Base-by-base conservation (phyloP, 2,329 filamentous ascomycete species). In the Neocucurbitaria cava region DNA sequence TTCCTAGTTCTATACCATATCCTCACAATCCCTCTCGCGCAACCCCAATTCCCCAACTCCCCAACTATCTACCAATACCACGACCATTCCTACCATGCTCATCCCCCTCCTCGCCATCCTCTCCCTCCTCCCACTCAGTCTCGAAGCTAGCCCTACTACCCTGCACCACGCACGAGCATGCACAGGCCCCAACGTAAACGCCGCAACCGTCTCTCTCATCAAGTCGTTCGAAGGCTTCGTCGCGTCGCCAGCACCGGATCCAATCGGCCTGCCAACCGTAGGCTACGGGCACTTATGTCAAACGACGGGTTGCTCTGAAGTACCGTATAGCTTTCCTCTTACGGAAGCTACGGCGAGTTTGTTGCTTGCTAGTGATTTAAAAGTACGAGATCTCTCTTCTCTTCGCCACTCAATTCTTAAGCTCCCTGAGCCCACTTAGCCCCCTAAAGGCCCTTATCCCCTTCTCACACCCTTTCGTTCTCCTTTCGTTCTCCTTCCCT, bases 251-350 rank as follows among this genome's bases (percentile, higher is more conserved):
- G 63, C 58, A 20, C 69, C 72, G 5, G 81, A 83, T 54, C 77
- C 80, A 17, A 75, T 77, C 40, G 80, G 80, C 24, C 69, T 79
- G 23, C 79, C 80, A 0, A 83, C 80, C 3, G 77, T 83, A 0
- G 82, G 81, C 3, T 83, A 82, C 56, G 82, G 82, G 15, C 82
- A 83, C 61, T 71, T 81, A 9, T 84, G 81, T 69, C 54, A 64
- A 30, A 71, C 76, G 8, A 56, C 66, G 7, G 69, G 62, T 11
- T 83, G 81, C 67, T 61, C 74, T 1, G 81, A 83, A 30, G 76
- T 83, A 24, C 64, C 69, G 8, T 83, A 81, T 63, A 53, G 69
- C 0, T 79, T 82, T 55, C 82, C 82, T 0, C 66, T 83, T 15
- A 78, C 75, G 3, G 59, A 76, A 24, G 64, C 65, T 1, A 72